Conservation (phyloP, 345 rosid species). For the Salix dunnii region DNA sequence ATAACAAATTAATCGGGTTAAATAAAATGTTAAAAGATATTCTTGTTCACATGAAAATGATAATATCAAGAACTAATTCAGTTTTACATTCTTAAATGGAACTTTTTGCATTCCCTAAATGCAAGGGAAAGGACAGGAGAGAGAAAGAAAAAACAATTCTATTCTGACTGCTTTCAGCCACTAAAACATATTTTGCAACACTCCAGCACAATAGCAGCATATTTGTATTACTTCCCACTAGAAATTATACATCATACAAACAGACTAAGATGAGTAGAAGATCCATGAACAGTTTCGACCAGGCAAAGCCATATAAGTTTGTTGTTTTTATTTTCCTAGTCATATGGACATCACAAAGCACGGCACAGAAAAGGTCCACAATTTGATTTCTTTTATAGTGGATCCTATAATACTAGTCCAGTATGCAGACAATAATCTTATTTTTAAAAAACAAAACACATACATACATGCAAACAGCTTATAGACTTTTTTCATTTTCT, state of each 20-base stretch:
- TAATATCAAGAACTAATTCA: background rate
- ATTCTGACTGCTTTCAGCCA: background rate
- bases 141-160: background rate
- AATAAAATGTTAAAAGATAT: background rate
- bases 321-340: background rate
- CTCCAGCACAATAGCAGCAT: background rate
- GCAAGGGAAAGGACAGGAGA: background rate
- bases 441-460: background rate
- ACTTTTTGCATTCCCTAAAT: background rate
- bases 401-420: no score
- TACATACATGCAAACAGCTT: background rate
- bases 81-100: background rate
- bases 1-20: background rate
- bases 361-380: background rate
- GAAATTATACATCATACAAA: background rate
- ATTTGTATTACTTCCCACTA: background rate
- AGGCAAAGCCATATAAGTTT: background rate
- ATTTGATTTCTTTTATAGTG: background rate
- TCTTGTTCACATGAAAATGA: background rate
- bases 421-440: background rate
- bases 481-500: background rate
- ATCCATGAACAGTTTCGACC: conserved; percentile 7
- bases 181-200: background rate
- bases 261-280: background rate
- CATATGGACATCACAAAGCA: background rate